Evolutionary conservation across 139 green algal genomes (phyloP).

Genomic region (Yamagishiella unicocca): DNA sequence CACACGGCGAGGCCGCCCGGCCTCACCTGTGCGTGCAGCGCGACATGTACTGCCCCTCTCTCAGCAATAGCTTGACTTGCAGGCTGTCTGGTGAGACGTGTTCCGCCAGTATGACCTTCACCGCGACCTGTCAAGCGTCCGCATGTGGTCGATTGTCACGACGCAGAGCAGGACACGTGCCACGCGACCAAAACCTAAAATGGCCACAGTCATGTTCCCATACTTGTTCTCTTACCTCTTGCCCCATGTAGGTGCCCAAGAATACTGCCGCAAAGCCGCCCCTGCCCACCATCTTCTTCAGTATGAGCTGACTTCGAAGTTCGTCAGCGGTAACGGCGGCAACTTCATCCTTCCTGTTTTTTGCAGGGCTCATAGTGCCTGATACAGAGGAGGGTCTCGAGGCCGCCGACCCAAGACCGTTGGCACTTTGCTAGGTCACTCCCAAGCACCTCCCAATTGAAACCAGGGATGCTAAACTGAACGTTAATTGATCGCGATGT

Average conservation of each 20-base stretch:
- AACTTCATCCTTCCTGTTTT: constrained; percentile 26
- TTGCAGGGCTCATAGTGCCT: background rate
- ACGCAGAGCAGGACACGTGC: too few species aligned
- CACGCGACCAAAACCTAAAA: too few species aligned
- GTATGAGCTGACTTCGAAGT: background rate
- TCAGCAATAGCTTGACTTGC: constrained; percentile 25
- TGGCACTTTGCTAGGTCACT: background rate
- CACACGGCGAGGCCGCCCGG: background rate
- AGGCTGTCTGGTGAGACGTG: background rate
- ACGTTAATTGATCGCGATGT: too few species aligned
- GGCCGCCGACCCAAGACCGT: background rate
- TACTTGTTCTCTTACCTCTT: background rate
- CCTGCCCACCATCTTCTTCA: constrained; percentile 14
- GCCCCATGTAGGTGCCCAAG: constrained; percentile 1
- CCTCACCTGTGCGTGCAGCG: constrained; percentile 33
- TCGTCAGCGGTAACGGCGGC: background rate
- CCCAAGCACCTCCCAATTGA: too few species aligned
- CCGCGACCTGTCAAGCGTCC: constrained; percentile 7
- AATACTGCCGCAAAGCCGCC: constrained; percentile 43
- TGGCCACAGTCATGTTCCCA: background rate
- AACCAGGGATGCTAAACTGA: too few species aligned
- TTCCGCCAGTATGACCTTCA: constrained; percentile 38
- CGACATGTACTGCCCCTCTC: constrained; percentile 43
- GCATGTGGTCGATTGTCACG: too few species aligned
- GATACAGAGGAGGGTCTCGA: background rate